Evolutionary conservation across 345 rosid genomes (phyloP).

Genomic region (Rhodomyrtus tomentosa): DNA sequence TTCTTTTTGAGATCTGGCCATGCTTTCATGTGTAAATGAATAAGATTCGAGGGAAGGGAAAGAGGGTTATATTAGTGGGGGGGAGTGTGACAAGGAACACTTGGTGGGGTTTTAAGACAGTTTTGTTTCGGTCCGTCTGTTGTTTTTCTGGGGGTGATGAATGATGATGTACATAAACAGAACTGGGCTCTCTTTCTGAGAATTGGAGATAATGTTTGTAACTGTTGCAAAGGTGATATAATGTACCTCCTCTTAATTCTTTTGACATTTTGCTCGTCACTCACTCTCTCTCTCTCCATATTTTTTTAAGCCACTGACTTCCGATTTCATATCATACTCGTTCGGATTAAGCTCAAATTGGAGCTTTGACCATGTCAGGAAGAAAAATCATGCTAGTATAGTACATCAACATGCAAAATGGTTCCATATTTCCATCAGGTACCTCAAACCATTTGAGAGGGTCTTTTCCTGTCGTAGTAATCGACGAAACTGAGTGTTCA

Average conservation of each 20-base stretch:
- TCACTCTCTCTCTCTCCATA: not conserved
- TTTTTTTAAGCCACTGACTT: not conserved
- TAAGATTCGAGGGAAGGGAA: constrained; percentile 19
- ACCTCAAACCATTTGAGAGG: not conserved
- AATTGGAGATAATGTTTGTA: constrained; percentile 24
- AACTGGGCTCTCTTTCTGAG: constrained; percentile 11
- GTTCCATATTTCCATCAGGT: not conserved
- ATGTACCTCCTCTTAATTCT: constrained; percentile 21
- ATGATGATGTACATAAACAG: constrained; percentile 34
- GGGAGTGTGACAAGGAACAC: constrained; percentile 10
- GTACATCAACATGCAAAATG: not conserved
- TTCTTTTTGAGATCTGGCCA: constrained; percentile 11
- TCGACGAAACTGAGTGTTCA: not conserved
- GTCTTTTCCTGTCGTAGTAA: not conserved
- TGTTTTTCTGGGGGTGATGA: constrained; percentile 10
- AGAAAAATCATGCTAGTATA: not conserved
- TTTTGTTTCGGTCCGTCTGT: constrained; percentile 20
- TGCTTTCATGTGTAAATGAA: constrained; percentile 34
- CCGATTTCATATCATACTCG: not conserved
- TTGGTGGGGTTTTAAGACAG: constrained; percentile 13
- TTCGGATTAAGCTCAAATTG: not conserved
- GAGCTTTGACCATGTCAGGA: not conserved
- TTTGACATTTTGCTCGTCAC: not conserved
- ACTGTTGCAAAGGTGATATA: constrained; percentile 10
- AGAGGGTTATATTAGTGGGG: constrained; percentile 5